Base-by-base conservation (phyloP, 768 basidiomycete genomes). In the Collybiopsis confluens region DNA sequence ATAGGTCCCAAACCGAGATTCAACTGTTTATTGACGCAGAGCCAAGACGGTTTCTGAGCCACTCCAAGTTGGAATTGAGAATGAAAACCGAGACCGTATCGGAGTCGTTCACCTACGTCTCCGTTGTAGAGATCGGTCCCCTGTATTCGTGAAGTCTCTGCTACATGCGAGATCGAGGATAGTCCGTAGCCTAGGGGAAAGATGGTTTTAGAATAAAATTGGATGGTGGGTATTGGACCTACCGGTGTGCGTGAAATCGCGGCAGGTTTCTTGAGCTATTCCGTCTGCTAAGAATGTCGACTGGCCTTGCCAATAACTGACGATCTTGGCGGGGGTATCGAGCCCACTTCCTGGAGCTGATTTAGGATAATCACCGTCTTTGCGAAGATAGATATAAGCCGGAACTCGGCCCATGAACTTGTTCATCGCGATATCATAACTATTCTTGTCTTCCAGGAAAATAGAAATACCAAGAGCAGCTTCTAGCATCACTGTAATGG, bases 361-460 rank as follows among this genome's bases (percentile, higher is more conserved):
- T 37, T 54, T 54, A 16, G 54, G 54, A 16, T n/a, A 9, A 8
- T 24, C 18, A 10, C 54, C 54, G 45, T 54, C 54, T 33, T 50
- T 51, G 13, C 37, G 21, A 7, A 54, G 36, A 33, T 33, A 33
- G 5, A 33, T 13, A 40, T 47, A 54, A 21, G 48, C 54, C 10
- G 54, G 54, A 18, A 54, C 54, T 24, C 54, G 46, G 5, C 48
- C 54, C 23, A 47, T 47, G 44, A 33, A 54, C 44, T 47, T 54
- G 15, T 48, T 51, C 54, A 54, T 54, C 30, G 54, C 54, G 15
- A 44, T 54, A 42, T 54, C 54, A 49, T 54, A 54, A 37, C 45
- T 47, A 20, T 43, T 38, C 24, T 54, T 54, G 54, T 54, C 54
- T 28, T 54, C 45, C 3, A 54, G 46, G 24, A 54, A 54, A 23